Base-by-base conservation (phyloP, 306 rosid species). In the Mimosa pudica region DNA sequence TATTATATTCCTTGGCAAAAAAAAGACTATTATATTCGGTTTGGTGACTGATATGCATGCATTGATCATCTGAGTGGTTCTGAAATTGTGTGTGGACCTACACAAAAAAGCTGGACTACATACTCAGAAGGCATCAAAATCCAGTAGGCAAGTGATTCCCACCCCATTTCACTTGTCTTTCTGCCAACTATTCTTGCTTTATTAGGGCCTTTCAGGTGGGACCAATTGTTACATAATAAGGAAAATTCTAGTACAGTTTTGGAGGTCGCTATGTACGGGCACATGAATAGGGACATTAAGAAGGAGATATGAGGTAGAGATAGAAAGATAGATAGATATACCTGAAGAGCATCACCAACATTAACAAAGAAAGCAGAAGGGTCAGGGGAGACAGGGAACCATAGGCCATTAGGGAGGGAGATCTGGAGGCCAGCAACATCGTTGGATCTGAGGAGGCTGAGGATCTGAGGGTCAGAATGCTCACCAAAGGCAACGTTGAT, bases 401-500 rank as follows among this genome's bases (percentile, higher is more conserved):
- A 93, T 6, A 87, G 73, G 6, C 92, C 92, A 58, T 86, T 66
- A 42, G 80, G 82, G 10, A 80, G 83, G 8, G 90, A 90, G 54
- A 93, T 91, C 77, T 93, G 97, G 66, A 93, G 97, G 79, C 98
- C 98, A 38, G 64, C 46, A 7, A 90, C 98, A 24, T 93, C 93
- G 87, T 93, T 91, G 78, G 98, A 93, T 91, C 90, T 73, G 8
- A 93, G 83, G 1, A 93, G 77, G 54, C 97, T 91, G 68, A 91
- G 17, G 81, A 93, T 90, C 89, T 93, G 98, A 84, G 98, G 98
- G 90, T 93, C 98, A 77, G 93, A 84, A 83, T 93, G 98, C 86
- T 84, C 98, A 9, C 97, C 98, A 63, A 93, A 87, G 1, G 93
- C 98, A 60, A 91, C 81, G 46, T 66, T 83, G 77, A 24, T 83